phyloP scores from a whole-genome alignment of 106 monocot genomes.

The Dendrobium officinale region DNA sequence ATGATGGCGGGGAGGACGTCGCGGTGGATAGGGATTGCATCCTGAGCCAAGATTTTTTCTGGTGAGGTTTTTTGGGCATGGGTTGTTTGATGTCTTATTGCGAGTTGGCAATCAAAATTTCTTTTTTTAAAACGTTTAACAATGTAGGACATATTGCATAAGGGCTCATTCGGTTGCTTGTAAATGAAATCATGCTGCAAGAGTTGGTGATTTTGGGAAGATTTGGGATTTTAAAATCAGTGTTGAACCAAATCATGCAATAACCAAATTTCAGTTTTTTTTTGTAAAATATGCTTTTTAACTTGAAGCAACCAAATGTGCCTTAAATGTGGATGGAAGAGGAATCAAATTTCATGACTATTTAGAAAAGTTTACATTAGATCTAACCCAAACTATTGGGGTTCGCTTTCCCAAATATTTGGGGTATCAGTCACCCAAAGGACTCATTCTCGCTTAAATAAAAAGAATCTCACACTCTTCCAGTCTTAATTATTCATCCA shows the following conservation, averaged over 20 bases:
- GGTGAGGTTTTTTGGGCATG: slow-evolving; percentile 14
- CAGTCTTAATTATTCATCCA: no score
- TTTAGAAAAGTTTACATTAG: not conserved
- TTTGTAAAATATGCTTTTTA: not conserved
- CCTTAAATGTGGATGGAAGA: not conserved
- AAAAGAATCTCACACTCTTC: no score
- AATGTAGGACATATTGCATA: not conserved
- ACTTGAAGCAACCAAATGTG: not conserved
- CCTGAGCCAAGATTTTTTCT: slow-evolving; percentile 97
- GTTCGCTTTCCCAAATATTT: not conserved
- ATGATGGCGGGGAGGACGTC: slow-evolving; percentile 18
- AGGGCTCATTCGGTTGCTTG: not conserved
- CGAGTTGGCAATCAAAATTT: not conserved
- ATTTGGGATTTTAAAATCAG: not conserved
- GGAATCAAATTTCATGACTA: not conserved
- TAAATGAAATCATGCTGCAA: not conserved
- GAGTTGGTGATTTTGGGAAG: not conserved
- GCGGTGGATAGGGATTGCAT: slow-evolving; percentile 49
- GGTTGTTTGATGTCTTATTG: not conserved
- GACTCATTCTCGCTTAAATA: not conserved
- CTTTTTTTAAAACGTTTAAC: not conserved
- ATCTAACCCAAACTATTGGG: not conserved
- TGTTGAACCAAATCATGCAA: not conserved
- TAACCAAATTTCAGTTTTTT: not conserved
- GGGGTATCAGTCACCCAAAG: not conserved